These are phyloP conservation scores for Eragrostis nindensis DNA, from an alignment of 176 grass and related monocot genomes.

Conservation along the genomic window DNA sequence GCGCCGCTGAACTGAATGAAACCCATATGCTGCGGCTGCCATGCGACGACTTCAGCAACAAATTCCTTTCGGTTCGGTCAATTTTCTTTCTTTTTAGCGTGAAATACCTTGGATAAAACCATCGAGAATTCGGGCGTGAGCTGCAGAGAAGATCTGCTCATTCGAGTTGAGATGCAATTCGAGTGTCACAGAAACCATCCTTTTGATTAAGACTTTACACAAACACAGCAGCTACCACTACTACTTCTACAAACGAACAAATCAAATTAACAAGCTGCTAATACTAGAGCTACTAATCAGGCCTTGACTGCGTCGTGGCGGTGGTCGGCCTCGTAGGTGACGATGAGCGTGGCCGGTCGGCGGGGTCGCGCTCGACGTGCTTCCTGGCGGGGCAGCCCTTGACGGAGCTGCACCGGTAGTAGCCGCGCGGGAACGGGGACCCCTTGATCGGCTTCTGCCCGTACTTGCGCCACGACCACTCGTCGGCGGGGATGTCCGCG, in stretches of 20 bases:
- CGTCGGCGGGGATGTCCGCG: slow-evolving; percentile 69
- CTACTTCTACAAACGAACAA: slow-evolving; percentile 17
- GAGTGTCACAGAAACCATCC: not conserved
- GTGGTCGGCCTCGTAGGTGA: slow-evolving; percentile 88
- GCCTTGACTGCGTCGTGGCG: slow-evolving; percentile 36
- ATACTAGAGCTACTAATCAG: too few relatives aligned
- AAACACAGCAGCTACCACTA: not conserved
- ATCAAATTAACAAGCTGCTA: not conserved
- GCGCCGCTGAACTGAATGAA: not conserved
- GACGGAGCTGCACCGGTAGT: slow-evolving; percentile 80
- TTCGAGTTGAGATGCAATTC: too few relatives aligned
- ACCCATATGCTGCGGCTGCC: too few relatives aligned
- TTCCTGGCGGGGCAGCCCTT: slow-evolving; percentile 81
- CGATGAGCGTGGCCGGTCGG: slow-evolving; percentile 69
- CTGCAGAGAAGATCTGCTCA: not conserved
- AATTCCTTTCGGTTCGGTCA: too few relatives aligned
- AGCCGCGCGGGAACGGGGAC: slow-evolving; percentile 78
- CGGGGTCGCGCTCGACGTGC: slow-evolving; percentile 86
- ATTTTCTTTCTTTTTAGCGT: too few relatives aligned
- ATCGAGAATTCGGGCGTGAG: too few relatives aligned
- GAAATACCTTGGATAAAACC: too few relatives aligned
- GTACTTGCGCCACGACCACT: slow-evolving; percentile 89
- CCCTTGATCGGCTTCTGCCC: slow-evolving; percentile 97
- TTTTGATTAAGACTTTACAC: slow-evolving; percentile 36
- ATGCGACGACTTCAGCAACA: too few relatives aligned